Evolutionary conservation across 1,284 basidiomycete genomes (phyloP).

Genomic region (Apiotrichum montevideense): DNA sequence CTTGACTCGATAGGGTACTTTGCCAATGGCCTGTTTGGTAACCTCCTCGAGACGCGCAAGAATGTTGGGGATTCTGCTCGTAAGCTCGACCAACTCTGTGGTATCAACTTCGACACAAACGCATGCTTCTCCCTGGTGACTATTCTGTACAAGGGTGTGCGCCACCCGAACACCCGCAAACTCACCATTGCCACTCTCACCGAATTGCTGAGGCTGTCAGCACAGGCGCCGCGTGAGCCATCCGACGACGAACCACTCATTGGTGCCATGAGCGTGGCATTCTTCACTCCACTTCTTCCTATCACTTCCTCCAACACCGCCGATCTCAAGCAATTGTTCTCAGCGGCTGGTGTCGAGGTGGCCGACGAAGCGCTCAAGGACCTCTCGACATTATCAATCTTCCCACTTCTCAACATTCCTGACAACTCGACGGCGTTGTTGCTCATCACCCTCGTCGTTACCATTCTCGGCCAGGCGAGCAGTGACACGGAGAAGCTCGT

Average conservation of each 20-base stretch:
- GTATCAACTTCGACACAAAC: constrained; percentile 68
- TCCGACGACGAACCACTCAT: constrained; percentile 44
- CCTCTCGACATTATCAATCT: constrained; percentile 52
- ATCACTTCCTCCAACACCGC: constrained; percentile 55
- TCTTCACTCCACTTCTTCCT: constrained; percentile 73
- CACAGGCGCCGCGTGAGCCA: constrained; percentile 17
- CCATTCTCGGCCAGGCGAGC: constrained; percentile 68
- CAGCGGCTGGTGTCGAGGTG: constrained; percentile 55
- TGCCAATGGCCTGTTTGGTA: constrained; percentile 47
- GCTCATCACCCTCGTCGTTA: constrained; percentile 65
- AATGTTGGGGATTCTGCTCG: constrained; percentile 62
- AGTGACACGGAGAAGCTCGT: constrained; percentile 75
- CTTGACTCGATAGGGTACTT: constrained; percentile 52
- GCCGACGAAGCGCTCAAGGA: constrained; percentile 52
- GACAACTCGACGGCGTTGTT: constrained; percentile 65
- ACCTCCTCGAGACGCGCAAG: constrained; percentile 61
- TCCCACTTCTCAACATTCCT: constrained; percentile 41
- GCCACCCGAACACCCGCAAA: constrained; percentile 58
- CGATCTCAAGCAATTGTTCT: constrained; percentile 57
- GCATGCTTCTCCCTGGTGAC: constrained; percentile 76
- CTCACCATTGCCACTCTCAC: constrained; percentile 29
- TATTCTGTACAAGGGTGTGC: constrained; percentile 76
- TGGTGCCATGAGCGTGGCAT: constrained; percentile 62
- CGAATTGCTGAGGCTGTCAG: constrained; percentile 52
- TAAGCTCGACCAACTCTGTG: constrained; percentile 66